Percentiles rank a stretch among this genome's conserved stretches.
Conservation (phyloP, 306 rosid genomes). For the Canavalia ensiformis region DNA sequence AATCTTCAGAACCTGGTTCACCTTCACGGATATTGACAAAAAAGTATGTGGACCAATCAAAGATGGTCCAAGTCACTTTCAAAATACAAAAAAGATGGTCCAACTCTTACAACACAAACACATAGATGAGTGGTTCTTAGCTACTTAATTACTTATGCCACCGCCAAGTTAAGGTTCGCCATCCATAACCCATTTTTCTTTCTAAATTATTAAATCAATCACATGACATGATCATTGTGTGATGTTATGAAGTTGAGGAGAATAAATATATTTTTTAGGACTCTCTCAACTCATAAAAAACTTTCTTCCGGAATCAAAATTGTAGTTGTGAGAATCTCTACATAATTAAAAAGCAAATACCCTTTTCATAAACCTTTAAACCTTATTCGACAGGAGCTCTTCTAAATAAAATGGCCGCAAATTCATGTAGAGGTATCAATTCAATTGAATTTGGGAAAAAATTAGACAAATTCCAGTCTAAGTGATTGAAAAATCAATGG, state of each 20-base stretch:
- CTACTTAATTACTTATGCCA: background rate
- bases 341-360: background rate
- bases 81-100: background rate
- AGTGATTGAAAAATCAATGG: slow-evolving; percentile 2
- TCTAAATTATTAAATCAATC: slow-evolving; percentile 23
- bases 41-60: slow-evolving; percentile 25
- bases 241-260: background rate
- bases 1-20: slow-evolving; percentile 41
- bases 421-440: slow-evolving; percentile 13
- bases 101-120: background rate
- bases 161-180: slow-evolving; percentile 28
- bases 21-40: slow-evolving; percentile 12
- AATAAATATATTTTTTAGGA: background rate
- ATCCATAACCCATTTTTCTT: slow-evolving; percentile 21
- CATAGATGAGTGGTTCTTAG: slow-evolving; percentile 32
- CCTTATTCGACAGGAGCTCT: slow-evolving; percentile 14
- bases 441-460: background rate
- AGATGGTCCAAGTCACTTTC: background rate
- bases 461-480: slow-evolving; percentile 8
- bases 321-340: background rate
- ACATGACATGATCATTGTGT: background rate
- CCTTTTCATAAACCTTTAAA: slow-evolving; percentile 15
- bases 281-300: background rate
- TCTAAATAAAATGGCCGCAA: slow-evolving; percentile 24
- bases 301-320: background rate